Base-by-base conservation (phyloP, 78 protist genomes). In the Anaeramoeba flamelloides region DNA sequence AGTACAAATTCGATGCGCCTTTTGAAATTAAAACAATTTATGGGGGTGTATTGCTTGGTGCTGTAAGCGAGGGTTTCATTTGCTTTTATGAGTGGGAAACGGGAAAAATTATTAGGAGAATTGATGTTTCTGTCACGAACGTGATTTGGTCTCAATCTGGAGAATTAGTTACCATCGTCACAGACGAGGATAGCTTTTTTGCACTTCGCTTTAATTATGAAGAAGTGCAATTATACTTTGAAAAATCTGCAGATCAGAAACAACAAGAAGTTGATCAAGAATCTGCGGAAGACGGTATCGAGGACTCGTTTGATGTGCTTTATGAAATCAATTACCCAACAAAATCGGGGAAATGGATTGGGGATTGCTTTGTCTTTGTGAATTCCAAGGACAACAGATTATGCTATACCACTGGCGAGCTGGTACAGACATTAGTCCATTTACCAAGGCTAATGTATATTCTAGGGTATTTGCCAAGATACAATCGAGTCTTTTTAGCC, bases 71-170 rank as follows among this genome's bases (percentile, higher is more conserved):
- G 41, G 84, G 79, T 41, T 84, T 78, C 39, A 39, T 92, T 41
- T 77, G 77, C 80, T 91, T 97, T 88, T 94, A 89, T 83, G 96
- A 93, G 87, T 97, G 99, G 99, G 92, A 89, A 36, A 69, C 80
- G 39, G 39, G 82, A 41, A 79, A 83, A 36, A 82, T 92, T 4
- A 85, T 95, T 17, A 88, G 96, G 0, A 84, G 91, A 36, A 93
- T 97, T 77, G 97, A 94, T 38, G 91, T 85, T 26, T 40, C 36
- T 33, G 92, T 93, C 37, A 88, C 85, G 78, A n/a, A 84, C 36
- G 94, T 95, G 36, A 38, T 40, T 4, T 95, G 98, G 98, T 81
- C 86, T 36, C 95, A 94, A 33, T 40, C 38, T 38, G 97, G 96
- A 36, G 89, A 83, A 1, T 41, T 2, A 0, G 78, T 90, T 22